Evolutionary conservation across 176 grass and related monocot species (phyloP), one percentile per base, ranked within the genome.

Genomic region (Zoysia japonica): DNA sequence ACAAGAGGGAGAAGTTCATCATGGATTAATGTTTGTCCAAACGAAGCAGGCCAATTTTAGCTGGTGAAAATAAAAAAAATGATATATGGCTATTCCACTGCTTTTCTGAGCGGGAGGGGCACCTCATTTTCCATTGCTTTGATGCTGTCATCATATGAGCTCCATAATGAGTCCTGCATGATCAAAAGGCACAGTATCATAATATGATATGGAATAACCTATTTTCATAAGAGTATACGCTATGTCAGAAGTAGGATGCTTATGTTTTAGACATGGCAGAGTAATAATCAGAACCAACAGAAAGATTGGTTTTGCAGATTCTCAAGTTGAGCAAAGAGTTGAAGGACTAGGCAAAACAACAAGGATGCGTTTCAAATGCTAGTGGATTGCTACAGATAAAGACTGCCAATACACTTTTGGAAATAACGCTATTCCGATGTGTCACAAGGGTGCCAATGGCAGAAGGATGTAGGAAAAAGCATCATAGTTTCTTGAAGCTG

Each of bases 91-190:
- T 46, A 54, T 2, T 78, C 35, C 11, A 53, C 28, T 3, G n/a
- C 55, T 82, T 53, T 82, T 53, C 38, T 64, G 20, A 46, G 65
- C 20, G 35, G 14, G 38, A 55, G 40, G 40, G 11, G 73, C 45
- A 87, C 85, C 79, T 87, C 85, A 53, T 87, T 69, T 82, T 81
- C 73, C 47, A 87, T 76, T 57, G 78, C 59, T 9, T 82, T 77
- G 85, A 87, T 77, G 57, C 9, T 70, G 4, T 69, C 11, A n/a
- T 45, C 65, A 71, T 74, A 65, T 45, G 80, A 65, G 69, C 4
- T 46, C 17, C 79, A 49, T 16, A 82, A 42, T 77, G 49, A 65
- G 55, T 77, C 85, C 66, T 87, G 75, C 42, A 82, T 48, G 65
- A 77, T 56, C 69, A 50, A 45, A 68, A 47, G 73, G 65, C 16